Percentiles rank a stretch among this genome's conserved stretches.
These are phyloP conservation scores for Fragilaria crotonensis DNA, from an alignment of 108 stramenopile species.

Conservation along the genomic window DNA sequence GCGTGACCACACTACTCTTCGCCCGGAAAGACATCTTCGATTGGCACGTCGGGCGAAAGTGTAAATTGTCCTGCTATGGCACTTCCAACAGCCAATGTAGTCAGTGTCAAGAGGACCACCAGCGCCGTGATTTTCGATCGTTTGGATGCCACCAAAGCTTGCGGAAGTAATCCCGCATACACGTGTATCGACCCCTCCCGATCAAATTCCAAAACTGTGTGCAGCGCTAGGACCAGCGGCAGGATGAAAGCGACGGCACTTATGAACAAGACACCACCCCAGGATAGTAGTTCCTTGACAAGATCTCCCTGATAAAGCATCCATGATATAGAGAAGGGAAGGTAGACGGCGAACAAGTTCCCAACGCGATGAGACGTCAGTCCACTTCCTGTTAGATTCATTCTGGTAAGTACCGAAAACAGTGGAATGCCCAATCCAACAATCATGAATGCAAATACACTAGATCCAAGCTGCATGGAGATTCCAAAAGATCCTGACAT, in stretches of 20 bases:
- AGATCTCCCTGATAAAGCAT: constrained; percentile 42
- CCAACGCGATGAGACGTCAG: constrained; percentile 10
- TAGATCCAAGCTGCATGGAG: constrained; percentile 33
- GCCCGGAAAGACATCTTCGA: background rate
- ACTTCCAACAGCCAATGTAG: constrained; percentile 16
- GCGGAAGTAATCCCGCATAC: background rate
- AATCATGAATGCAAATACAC: constrained; percentile 63
- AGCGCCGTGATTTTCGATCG: constrained; percentile 11
- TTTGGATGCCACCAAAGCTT: constrained; percentile 4
- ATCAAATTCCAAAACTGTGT: constrained; percentile 22
- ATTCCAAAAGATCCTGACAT: constrained; percentile 52
- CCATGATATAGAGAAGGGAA: constrained; percentile 56
- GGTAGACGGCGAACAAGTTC: constrained; percentile 44
- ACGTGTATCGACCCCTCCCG: constrained; percentile 27
- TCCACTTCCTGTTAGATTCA: constrained; percentile 41
- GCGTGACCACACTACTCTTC: too few relatives aligned
- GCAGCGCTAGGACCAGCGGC: constrained; percentile 41
- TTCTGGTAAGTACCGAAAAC: constrained; percentile 47
- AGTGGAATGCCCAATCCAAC: constrained; percentile 69
- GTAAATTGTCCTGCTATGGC: constrained; percentile 13
- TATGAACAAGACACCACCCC: constrained; percentile 55
- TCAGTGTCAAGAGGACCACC: constrained; percentile 15
- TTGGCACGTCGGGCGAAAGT: background rate
- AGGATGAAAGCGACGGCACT: constrained; percentile 57
- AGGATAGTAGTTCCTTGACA: constrained; percentile 34